Base-by-base conservation (phyloP, 352 stramenopile genomes). In the Globisporangium solare region DNA sequence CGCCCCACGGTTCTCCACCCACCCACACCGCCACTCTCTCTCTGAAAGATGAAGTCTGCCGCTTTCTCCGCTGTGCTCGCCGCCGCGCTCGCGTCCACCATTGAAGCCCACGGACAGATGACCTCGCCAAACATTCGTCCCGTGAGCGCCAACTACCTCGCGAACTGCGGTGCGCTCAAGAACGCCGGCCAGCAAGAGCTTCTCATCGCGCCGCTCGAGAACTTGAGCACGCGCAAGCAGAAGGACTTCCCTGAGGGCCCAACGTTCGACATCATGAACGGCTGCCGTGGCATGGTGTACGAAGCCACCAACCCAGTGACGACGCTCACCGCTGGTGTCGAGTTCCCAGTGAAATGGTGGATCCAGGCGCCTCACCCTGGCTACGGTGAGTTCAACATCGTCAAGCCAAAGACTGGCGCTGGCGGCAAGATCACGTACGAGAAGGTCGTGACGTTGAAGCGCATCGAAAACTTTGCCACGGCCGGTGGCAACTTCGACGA, bases 261-360 rank as follows among this genome's bases (percentile, higher is more conserved):
- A 24, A 79, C 69, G 37, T 86, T 83, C 57, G 70, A 79, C 52
- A 71, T 86, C 27, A 74, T 72, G 66, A 86, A 86, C 61, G 76
- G 76, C 2, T 86, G 73, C 51, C 73, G 76, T 21, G 76, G 73
- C 31, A 73, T 79, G 43, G 70, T 83, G 35, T 83, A 81, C 64
- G 76, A 86, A 50, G 56, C 50, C 4, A 56, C 31, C 13, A 74
- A 77, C 51, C 68, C 69, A 32, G 65, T 86, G 45, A 82, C 73
- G 24, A 64, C 68, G 42, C 63, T 86, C 58, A 50, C 64, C 51
- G 58, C 68, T 10, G 76, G 66, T 31, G 58, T 61, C 17, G 62
- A 76, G 53, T 81, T 87, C 46, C 56, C 67, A 32, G 63, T 86
- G 43, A 51, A 77, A 64, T 86, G 62, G 55, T 63, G 61, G 27